Evolutionary conservation across 2,329 filamentous ascomycete genomes (phyloP).

Genomic region (Byssochlamys sp.): DNA sequence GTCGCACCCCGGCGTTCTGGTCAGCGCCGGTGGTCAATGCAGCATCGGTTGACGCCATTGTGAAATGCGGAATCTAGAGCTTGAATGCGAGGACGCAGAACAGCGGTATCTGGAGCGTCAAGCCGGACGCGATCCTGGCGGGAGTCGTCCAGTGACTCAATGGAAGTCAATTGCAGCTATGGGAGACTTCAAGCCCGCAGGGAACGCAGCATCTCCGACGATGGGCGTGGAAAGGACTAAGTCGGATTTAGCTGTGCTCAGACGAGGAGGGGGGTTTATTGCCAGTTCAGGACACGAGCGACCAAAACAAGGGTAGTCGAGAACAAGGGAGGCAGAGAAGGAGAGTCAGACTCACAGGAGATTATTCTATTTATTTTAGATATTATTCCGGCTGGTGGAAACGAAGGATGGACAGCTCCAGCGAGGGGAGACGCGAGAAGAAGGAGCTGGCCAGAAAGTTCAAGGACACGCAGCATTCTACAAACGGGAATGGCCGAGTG

Average conservation of each 20-base stretch:
- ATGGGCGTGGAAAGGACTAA: background rate
- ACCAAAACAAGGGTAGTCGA: slow-evolving; percentile 14
- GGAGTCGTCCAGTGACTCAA: background rate
- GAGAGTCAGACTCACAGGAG: background rate
- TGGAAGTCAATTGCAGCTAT: background rate
- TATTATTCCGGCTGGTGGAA: slow-evolving; percentile 3
- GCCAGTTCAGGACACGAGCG: background rate
- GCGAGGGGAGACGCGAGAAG: slow-evolving; percentile 2
- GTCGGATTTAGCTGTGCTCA: background rate
- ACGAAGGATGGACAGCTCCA: slow-evolving; percentile 6
- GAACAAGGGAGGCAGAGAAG: slow-evolving; percentile 4
- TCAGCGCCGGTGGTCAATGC: slow-evolving; percentile 28
- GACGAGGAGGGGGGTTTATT: background rate
- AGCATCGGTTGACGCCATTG: slow-evolving; percentile 24
- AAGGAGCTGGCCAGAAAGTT: slow-evolving; percentile 15
- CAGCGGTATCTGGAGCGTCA: background rate
- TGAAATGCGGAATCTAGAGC: background rate
- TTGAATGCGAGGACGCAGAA: background rate
- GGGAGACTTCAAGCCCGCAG: background rate
- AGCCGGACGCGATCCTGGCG: background rate
- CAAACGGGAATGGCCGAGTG: background rate
- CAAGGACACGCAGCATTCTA: slow-evolving; percentile 8
- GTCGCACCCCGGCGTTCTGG: slow-evolving; percentile 28
- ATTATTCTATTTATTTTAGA: background rate
- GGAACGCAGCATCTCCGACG: background rate